Percentiles rank a stretch among this genome's conserved stretches.
Conservation (phyloP, 148 eudicot species). For the Agrostemma githago region DNA sequence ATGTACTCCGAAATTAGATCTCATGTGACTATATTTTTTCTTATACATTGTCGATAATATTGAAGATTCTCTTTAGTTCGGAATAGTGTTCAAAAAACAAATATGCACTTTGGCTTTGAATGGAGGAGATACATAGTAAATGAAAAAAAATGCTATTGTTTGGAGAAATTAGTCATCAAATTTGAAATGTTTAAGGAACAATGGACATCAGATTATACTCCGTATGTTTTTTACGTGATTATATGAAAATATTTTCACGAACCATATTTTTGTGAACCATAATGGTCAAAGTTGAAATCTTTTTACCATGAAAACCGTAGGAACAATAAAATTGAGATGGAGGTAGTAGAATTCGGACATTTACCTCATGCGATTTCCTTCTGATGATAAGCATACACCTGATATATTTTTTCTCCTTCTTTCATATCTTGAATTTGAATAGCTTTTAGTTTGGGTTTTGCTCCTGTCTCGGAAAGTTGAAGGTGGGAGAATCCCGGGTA, state of each 20-base stretch:
- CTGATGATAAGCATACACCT: constrained; percentile 21
- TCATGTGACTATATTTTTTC: no score
- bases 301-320: neutral
- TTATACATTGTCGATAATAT: no score
- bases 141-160: neutral
- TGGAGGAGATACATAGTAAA: no score
- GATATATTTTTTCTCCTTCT: constrained; percentile 18
- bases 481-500: constrained; percentile 33
- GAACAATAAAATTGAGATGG: neutral
- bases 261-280: neutral
- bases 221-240: neutral
- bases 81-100: no score
- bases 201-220: neutral
- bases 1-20: no score
- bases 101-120: no score
- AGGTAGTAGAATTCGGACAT: neutral
- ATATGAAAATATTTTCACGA: neutral
- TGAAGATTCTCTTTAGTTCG: no score
- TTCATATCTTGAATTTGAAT: constrained; percentile 14
- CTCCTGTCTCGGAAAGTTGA: constrained; percentile 29
- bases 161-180: neutral
- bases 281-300: no score
- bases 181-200: neutral
- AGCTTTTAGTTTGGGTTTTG: constrained; percentile 36
- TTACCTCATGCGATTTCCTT: neutral